These are phyloP conservation scores for Curvularia spicifera DNA, from an alignment of 2,329 filamentous ascomycete genomes.

Conservation along the genomic window DNA sequence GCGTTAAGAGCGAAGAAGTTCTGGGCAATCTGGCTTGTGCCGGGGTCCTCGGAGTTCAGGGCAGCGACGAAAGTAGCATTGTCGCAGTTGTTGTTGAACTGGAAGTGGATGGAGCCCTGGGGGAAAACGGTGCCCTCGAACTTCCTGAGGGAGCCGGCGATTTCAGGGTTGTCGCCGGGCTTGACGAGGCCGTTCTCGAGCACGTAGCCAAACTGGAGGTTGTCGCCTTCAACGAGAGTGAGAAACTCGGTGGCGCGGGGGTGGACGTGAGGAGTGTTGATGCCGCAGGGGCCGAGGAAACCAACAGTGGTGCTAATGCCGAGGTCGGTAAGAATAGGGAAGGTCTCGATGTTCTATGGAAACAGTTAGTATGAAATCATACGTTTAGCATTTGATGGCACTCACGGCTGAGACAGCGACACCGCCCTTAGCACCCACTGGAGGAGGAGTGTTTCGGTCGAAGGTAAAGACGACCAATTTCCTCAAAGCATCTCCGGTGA, in stretches of 20 bases:
- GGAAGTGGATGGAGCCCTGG: slow-evolving; percentile 56
- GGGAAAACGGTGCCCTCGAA: slow-evolving; percentile 58
- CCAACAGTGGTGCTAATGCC: slow-evolving; percentile 49
- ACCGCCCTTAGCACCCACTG: slow-evolving; percentile 62
- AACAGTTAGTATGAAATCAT: slow-evolving; percentile 1
- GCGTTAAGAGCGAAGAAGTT: slow-evolving; percentile 52
- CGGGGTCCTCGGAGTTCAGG: slow-evolving; percentile 54
- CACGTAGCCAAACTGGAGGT: slow-evolving; percentile 54
- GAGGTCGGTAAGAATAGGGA: slow-evolving; percentile 50
- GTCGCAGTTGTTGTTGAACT: slow-evolving; percentile 57
- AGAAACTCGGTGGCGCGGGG: slow-evolving; percentile 58
- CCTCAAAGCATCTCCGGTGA: slow-evolving; percentile 40
- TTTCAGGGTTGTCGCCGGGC: slow-evolving; percentile 45
- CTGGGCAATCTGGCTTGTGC: slow-evolving; percentile 52
- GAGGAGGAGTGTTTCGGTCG: slow-evolving; percentile 51
- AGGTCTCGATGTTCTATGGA: slow-evolving; percentile 46
- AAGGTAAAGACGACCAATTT: slow-evolving; percentile 68
- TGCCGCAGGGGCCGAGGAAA: slow-evolving; percentile 54
- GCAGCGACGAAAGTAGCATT: slow-evolving; percentile 53
- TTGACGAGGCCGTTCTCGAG: slow-evolving; percentile 54
- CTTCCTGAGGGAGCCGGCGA: slow-evolving; percentile 49
- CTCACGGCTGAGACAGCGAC: slow-evolving; percentile 37
- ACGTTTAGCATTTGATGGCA: neutral
- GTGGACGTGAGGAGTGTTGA: slow-evolving; percentile 58
- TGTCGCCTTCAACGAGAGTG: slow-evolving; percentile 52